A percentile compares a stretch with the other conserved stretches of the same genome.
These are phyloP conservation scores for Lactarius indigo DNA, from an alignment of 768 basidiomycete genomes.

Conservation along the genomic window DNA sequence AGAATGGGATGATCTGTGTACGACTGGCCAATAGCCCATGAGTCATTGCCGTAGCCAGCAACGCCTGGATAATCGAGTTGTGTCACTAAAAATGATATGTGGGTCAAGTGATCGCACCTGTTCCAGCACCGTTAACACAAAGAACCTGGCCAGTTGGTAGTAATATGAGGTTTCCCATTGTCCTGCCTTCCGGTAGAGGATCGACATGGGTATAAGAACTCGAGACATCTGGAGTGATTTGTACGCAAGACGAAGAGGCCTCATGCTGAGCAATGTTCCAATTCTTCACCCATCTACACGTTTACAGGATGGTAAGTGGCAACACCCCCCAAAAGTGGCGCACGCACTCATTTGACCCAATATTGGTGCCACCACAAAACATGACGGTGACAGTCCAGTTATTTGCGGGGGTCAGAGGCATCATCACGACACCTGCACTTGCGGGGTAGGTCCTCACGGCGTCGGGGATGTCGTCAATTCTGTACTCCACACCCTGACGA, in stretches of 20 bases:
- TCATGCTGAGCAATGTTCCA: slow-evolving; percentile 52
- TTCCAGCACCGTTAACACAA: slow-evolving; percentile 60
- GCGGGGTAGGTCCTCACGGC: slow-evolving; percentile 80
- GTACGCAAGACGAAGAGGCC: slow-evolving; percentile 74
- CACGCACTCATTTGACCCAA: slow-evolving; percentile 45
- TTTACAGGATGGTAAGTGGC: slow-evolving; percentile 14
- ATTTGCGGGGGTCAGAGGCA: slow-evolving; percentile 79
- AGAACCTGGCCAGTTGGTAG: slow-evolving; percentile 70
- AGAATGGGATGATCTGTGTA: slow-evolving; percentile 62
- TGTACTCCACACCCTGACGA: slow-evolving; percentile 52
- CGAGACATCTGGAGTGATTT: slow-evolving; percentile 68
- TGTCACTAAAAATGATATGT: slow-evolving; percentile 33
- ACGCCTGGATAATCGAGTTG: slow-evolving; percentile 21
- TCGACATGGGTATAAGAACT: slow-evolving; percentile 59
- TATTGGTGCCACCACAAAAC: slow-evolving; percentile 80
- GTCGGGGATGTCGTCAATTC: slow-evolving; percentile 60
- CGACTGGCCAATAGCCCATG: slow-evolving; percentile 58
- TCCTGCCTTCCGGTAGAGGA: slow-evolving; percentile 57
- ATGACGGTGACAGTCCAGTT: slow-evolving; percentile 80
- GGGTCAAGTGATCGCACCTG: slow-evolving; percentile 57
- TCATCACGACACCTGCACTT: slow-evolving; percentile 71
- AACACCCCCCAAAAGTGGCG: slow-evolving; percentile 17
- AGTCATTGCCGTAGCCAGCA: slow-evolving; percentile 49
- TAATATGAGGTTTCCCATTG: slow-evolving; percentile 70
- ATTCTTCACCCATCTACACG: slow-evolving; percentile 45